A percentile compares a stretch with the other conserved stretches of the same genome.
Conservation (phyloP, 164 flowering plant species). For the Vitis rupestris region DNA sequence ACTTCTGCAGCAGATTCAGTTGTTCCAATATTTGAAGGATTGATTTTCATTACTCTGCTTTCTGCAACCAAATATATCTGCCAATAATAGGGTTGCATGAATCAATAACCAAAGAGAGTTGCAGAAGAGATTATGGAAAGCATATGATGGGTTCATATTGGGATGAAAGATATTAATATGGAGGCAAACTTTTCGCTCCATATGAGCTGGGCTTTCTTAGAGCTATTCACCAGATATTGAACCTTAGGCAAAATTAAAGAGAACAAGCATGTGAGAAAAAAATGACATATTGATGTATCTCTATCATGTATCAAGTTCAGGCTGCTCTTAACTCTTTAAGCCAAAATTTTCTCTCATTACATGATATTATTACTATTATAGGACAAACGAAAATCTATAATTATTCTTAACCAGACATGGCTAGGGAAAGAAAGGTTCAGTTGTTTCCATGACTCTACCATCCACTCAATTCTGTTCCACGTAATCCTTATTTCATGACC, state of each 20-base stretch:
- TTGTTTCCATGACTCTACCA: no score
- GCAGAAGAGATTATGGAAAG: not conserved
- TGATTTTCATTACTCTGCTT: conserved; percentile 53
- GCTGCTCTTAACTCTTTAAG: not conserved
- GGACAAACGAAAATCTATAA: not conserved
- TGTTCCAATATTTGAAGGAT: conserved; percentile 32
- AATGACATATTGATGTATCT: not conserved
- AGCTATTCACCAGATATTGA: not conserved
- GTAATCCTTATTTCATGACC: no score
- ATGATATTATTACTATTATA: not conserved
- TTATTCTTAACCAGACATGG: no score
- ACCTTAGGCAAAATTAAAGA: not conserved
- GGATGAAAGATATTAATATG: no score
- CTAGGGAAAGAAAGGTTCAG: no score
- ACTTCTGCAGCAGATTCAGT: conserved; percentile 43
- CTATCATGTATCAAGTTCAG: not conserved
- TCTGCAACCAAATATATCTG: conserved; percentile 87
- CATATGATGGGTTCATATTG: not conserved
- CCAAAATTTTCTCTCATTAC: not conserved
- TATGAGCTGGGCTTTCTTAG: not conserved
- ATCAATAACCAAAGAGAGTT: not conserved
- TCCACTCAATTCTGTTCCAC: no score
- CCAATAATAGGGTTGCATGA: conserved; percentile 10
- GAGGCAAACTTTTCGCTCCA: no score
- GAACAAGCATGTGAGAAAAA: not conserved